A percentile compares a stretch with the other conserved stretches of the same genome.
Evolutionary conservation across 2,329 filamentous ascomycete species (phyloP).

Genomic region (Diaporthe citrichinensis): DNA sequence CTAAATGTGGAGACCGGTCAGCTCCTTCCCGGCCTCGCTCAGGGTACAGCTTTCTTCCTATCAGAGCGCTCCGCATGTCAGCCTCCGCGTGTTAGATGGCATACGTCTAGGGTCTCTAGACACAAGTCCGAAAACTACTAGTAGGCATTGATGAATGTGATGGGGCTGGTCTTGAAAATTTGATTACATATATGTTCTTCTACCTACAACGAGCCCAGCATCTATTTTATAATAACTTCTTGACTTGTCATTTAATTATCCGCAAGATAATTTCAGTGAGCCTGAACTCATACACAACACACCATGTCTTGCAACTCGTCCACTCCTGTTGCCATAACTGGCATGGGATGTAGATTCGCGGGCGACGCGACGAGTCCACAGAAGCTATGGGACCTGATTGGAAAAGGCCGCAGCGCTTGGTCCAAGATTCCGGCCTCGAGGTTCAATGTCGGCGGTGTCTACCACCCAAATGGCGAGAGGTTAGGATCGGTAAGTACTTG

Average conservation of each 20-base stretch:
- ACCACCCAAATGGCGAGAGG: background rate
- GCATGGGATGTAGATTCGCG: slow-evolving; percentile 53
- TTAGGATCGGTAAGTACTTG: background rate
- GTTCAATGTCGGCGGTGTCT: background rate
- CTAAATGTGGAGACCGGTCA: background rate
- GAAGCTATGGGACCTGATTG: slow-evolving; percentile 53
- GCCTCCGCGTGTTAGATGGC: background rate
- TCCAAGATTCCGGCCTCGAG: background rate
- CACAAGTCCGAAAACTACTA: background rate
- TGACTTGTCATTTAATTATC: background rate
- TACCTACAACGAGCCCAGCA: background rate
- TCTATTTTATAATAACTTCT: background rate
- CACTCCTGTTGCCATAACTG: slow-evolving; percentile 23
- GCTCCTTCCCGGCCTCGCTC: background rate
- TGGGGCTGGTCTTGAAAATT: background rate
- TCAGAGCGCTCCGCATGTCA: background rate
- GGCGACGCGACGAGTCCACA: slow-evolving; percentile 51
- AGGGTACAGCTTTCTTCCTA: background rate
- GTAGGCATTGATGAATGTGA: background rate
- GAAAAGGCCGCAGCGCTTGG: background rate
- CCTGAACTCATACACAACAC: background rate
- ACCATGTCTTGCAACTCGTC: too few relatives aligned
- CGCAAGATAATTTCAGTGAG: background rate
- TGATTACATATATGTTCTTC: background rate
- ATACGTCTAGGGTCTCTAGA: background rate